These are phyloP conservation scores for Camillea tinctor DNA, from an alignment of 2,329 filamentous ascomycete species.

Conservation along the genomic window DNA sequence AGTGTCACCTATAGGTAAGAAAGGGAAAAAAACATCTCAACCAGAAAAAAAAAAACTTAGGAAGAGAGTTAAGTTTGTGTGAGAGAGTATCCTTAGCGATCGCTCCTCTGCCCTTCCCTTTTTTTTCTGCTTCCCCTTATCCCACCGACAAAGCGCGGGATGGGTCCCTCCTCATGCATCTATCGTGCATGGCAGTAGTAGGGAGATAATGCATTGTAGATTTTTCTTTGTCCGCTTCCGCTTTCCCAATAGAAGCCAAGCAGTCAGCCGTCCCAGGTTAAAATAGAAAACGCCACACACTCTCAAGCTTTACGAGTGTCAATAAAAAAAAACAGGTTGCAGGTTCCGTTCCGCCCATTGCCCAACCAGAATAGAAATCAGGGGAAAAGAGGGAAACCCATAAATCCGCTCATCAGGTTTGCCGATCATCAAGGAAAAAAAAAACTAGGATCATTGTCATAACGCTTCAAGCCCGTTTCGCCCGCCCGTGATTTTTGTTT, in stretches of 20 bases:
- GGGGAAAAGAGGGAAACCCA: background rate
- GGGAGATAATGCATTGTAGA: background rate
- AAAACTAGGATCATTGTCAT: background rate
- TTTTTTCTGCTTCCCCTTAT: background rate
- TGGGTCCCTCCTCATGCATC: background rate
- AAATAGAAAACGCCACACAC: background rate
- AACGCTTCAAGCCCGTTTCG: background rate
- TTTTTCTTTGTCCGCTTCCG: background rate
- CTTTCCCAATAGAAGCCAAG: too few relatives aligned
- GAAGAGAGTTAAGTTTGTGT: background rate
- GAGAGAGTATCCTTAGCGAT: background rate
- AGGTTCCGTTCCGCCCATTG: background rate
- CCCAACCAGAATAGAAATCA: background rate
- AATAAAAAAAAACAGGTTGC: background rate
- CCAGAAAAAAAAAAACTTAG: background rate
- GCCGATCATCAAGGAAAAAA: background rate
- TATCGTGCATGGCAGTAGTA: background rate
- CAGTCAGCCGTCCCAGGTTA: background rate
- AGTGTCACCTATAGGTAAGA: background rate
- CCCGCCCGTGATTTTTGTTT: background rate
- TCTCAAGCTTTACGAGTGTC: too few relatives aligned
- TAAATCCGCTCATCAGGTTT: background rate
- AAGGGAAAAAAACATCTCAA: background rate
- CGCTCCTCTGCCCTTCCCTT: background rate
- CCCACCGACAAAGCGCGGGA: background rate